Base-by-base conservation (phyloP, 345 rosid species). In the Gossypium herbaceum region DNA sequence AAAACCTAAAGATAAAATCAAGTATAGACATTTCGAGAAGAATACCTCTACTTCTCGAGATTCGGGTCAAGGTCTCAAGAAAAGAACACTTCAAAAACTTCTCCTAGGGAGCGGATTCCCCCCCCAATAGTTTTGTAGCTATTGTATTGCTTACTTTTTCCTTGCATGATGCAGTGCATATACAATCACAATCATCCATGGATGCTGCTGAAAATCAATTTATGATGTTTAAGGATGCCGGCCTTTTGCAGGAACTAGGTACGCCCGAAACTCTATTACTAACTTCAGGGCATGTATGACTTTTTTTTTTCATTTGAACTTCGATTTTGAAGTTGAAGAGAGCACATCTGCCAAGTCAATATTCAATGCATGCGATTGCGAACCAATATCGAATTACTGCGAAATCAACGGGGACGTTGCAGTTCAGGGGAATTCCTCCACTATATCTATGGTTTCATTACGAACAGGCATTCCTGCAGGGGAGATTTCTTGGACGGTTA, bases 361-460 rank as follows among this genome's bases (percentile, higher is more conserved):
- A 1, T 90, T 93, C 79, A 78, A 13, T 9, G 15, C 67, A 11
- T 78, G 54, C 64, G 13, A 60, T 27, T 60, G 64, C 43, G 83
- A 81, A 74, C 47, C 59, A 10, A 83, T 86, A 80, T 86, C 98
- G 47, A 92, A 90, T 79, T 82, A 84, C 9, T 94, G 94, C 8
- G 84, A 86, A 39, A n/a, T 90, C 27, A 80, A 19, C 8, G 87
- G 90, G 34, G 89, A 87, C 75, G 61, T 87, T 15, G 87, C 89
- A 77, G 62, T 94, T 65, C 78, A 87, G 57, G 91, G 87, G 57
- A 82, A 76, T n/a, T 79, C 89, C 11, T 86, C 84, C 24, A 83
- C 81, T 7, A 77, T 89, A 57, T 76, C 68, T 9, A 58, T 81
- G 0, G 75, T 68, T 13, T 69, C 85, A 20, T 72, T 87, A 59